Evolutionary conservation across 2,329 filamentous ascomycete species (phyloP).

Genomic region (Colletotrichum tamarilloi): DNA sequence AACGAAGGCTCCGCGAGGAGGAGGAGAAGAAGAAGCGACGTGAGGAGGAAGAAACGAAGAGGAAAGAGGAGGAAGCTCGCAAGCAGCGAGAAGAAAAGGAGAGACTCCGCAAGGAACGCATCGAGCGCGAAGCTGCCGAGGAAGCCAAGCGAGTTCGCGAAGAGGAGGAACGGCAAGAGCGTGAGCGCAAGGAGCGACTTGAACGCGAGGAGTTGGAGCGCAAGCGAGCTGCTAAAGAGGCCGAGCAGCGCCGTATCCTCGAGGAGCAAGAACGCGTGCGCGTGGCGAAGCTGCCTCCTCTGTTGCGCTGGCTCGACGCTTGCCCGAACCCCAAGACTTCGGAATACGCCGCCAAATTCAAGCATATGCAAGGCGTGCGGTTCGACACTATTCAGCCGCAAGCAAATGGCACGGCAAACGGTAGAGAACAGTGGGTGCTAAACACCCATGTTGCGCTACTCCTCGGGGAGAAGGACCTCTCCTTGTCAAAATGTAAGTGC

Average conservation of each 20-base stretch:
- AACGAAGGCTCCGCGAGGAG: conserved; percentile 48
- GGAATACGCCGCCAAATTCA: conserved; percentile 65
- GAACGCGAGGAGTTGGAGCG: conserved; percentile 59
- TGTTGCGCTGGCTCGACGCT: conserved; percentile 70
- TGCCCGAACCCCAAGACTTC: conserved; percentile 62
- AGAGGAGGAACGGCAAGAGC: conserved; percentile 62
- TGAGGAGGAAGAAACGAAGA: conserved; percentile 52
- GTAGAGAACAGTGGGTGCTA: conserved; percentile 74
- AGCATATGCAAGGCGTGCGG: conserved; percentile 68
- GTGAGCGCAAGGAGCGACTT: conserved; percentile 57
- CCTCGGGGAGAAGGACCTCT: conserved; percentile 72
- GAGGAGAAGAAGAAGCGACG: conserved; percentile 48
- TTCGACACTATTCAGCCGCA: conserved; percentile 71
- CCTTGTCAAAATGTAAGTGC: conserved; percentile 68
- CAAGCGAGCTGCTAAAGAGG: conserved; percentile 62
- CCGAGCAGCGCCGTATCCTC: conserved; percentile 60
- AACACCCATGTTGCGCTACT: conserved; percentile 73
- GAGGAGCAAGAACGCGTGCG: conserved; percentile 66
- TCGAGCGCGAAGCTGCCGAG: conserved; percentile 60
- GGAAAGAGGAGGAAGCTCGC: conserved; percentile 50
- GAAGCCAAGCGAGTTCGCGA: conserved; percentile 62
- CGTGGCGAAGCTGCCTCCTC: conserved; percentile 67
- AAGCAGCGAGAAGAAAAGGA: conserved; percentile 59
- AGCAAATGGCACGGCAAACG: conserved; percentile 62
- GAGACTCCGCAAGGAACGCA: conserved; percentile 54